Conservation (phyloP, 306 rosid genomes). For the Lathyrus aphaca region DNA sequence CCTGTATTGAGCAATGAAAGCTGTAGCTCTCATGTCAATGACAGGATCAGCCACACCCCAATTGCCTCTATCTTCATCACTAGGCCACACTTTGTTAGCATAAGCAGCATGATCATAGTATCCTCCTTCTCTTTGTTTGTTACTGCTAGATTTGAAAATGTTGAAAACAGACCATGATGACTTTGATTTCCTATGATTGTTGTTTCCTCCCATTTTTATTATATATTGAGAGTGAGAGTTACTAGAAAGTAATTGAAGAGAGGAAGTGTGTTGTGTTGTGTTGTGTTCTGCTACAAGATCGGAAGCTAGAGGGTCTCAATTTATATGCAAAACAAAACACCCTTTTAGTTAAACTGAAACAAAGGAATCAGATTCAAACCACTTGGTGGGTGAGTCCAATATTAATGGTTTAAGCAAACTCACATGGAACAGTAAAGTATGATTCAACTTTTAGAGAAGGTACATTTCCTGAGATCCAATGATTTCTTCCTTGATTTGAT, state of each 20-base stretch:
- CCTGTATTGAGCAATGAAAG: too few relatives aligned
- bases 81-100: slow-evolving; percentile 62
- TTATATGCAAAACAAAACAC: slow-evolving; percentile 45
- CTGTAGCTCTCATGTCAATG: slow-evolving; percentile 61
- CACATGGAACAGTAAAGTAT: slow-evolving; percentile 41
- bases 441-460: slow-evolving; percentile 34
- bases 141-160: slow-evolving; percentile 54
- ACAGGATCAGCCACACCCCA: slow-evolving; percentile 65
- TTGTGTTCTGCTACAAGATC: slow-evolving; percentile 24
- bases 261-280: slow-evolving; percentile 31
- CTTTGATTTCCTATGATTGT: slow-evolving; percentile 57
- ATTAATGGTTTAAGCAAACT: slow-evolving; percentile 45
- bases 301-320: slow-evolving; percentile 41
- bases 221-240: slow-evolving; percentile 12
- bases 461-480: slow-evolving; percentile 50
- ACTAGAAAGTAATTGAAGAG: slow-evolving; percentile 2
- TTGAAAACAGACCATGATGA: slow-evolving; percentile 61
- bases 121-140: slow-evolving; percentile 34
- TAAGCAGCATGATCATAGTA: slow-evolving; percentile 5
- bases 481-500: slow-evolving; percentile 43
- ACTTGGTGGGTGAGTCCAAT: slow-evolving; percentile 17
- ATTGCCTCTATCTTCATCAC: slow-evolving; percentile 65
- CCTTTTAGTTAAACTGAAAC: slow-evolving; percentile 23
- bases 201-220: too few relatives aligned
- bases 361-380: slow-evolving; percentile 53